Base-by-base conservation (phyloP, 164 flowering plant species). In the Vitis labrusca region DNA sequence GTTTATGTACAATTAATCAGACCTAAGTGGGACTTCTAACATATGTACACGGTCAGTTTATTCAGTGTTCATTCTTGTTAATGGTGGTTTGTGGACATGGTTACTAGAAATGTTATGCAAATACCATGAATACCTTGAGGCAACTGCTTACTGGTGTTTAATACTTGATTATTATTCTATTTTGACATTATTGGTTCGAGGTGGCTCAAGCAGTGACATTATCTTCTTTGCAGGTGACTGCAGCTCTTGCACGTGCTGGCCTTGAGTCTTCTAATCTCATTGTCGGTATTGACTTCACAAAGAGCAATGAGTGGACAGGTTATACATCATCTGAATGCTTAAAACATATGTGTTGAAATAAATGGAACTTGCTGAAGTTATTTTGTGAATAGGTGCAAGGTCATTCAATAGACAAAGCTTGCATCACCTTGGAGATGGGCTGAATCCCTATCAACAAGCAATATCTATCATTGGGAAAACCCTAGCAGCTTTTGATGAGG, bases 241-340 rank as follows among this genome's bases (percentile, higher is more conserved):
- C 77, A 65, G 92, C 89, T 77, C 87, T 88, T 72, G 86, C 92
- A 27, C 83, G 74, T 66, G 88, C 89, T 67, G 92, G 89, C 47
- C 90, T 88, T 56, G 92, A 88, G 72, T 88, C 92, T 50, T 88
- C 92, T 17, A 88, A 88, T 74, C 85, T 88, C 56, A 86, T 88
- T 69, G 78, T 88, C n/a, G 92, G 92, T 27, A 80, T 88, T 72
- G 91, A 87, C 74, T 87, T 85, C 71, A 87, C 91, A 48, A 87
- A 87, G 80, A 85, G 91, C 80, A 88, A 88, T 69, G 90, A 86
- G 77, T 86, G 90, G 90, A 86, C 92, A 78, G 92, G 91, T 88
- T 52, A 52, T 58, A 49, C 8, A 59, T 50, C 71, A 8, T 19
- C 27, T 49, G 23, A 48, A 65, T 74, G 60, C 52, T 63, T 63